phyloP scores from a whole-genome alignment of 805 yeast genomes.

The Ogataea salicorniae region DNA sequence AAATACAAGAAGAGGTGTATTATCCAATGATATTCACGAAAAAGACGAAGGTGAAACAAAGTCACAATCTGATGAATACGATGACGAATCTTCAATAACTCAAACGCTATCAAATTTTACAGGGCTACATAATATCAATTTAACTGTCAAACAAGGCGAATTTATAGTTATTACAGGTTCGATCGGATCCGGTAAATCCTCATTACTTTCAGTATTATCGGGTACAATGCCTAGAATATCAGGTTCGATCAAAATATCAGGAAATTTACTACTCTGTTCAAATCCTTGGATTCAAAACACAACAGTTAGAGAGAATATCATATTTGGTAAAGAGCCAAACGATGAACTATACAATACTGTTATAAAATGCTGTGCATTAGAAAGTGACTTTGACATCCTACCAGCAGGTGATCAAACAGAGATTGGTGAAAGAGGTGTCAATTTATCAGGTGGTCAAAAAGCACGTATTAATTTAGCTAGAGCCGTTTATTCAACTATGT shows the following conservation, averaged over 20 bases:
- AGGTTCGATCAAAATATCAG: constrained; percentile 52
- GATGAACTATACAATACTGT: constrained; percentile 46
- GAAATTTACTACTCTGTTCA: constrained; percentile 42
- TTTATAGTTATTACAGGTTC: constrained; percentile 73
- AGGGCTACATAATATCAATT: constrained; percentile 45
- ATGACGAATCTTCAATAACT: neutral
- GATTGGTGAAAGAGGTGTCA: constrained; percentile 83
- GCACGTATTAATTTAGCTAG: constrained; percentile 69
- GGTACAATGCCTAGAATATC: constrained; percentile 56
- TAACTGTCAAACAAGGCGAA: constrained; percentile 57
- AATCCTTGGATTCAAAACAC: constrained; percentile 83
- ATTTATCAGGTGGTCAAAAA: constrained; percentile 84
- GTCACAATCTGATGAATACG: constrained; percentile 12
- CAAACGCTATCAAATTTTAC: constrained; percentile 20
- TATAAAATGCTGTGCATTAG: constrained; percentile 60
- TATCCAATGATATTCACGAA: neutral
- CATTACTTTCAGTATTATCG: constrained; percentile 61
- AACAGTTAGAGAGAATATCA: constrained; percentile 68
- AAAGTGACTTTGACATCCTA: constrained; percentile 57
- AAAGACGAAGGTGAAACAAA: constrained; percentile 2
- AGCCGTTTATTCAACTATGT: constrained; percentile 49
- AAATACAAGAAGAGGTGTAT: neutral
- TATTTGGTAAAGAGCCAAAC: constrained; percentile 53
- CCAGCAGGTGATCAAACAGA: constrained; percentile 76
- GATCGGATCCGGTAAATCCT: constrained; percentile 64